Base-by-base conservation (phyloP, 352 stramenopile species). In the Globisporangium iwayamae region DNA sequence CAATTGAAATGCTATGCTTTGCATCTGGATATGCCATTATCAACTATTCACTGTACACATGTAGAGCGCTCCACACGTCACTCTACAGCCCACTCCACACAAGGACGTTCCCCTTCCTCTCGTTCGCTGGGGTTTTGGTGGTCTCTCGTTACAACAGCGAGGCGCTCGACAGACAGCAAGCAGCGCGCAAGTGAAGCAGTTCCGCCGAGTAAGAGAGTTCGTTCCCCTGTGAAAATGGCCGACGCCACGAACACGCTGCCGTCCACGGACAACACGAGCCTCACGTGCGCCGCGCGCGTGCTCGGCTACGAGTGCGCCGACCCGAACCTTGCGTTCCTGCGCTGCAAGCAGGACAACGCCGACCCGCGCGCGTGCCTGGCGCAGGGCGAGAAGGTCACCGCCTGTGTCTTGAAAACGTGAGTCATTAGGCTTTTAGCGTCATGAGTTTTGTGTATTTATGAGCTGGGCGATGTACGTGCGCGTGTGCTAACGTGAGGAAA, bases 351-450 rank as follows among this genome's bases (percentile, higher is more conserved):
- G 70, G 78, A 83, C 39, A 73, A 94, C 71, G 72, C 83, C 63
- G 83, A 96, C 77, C 88, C 88, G 56, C 76, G 77, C 58, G 81
- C 82, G 34, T 96, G 88, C 62, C 73, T 96, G 63, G 65, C 81
- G 34, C 81, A 94, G 74, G 88, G 88, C 60, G 88, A 96, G 66
- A 93, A 94, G 74, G 88, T 95, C 69, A 94, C 85, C 51, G 85
- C 83, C 28, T 90, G 86, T 55, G 85, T 94, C 74, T 72, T 94
- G 63, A 92, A 92, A 71, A 89, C 82, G 83, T 95, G 75, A 72
- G 82, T 88, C 9, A 3, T n/a, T 30, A 30, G 28, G 16, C 39
- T n/a, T 57, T 28, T 57, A 18, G 13, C 10, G 18, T 16, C 4
- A 53, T 36, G n/a, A 39, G 32, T 20, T 3, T 47, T 28, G 7